phyloP scores from a whole-genome alignment of 2,329 filamentous ascomycete genomes.

The Trichoderma aggressivum region DNA sequence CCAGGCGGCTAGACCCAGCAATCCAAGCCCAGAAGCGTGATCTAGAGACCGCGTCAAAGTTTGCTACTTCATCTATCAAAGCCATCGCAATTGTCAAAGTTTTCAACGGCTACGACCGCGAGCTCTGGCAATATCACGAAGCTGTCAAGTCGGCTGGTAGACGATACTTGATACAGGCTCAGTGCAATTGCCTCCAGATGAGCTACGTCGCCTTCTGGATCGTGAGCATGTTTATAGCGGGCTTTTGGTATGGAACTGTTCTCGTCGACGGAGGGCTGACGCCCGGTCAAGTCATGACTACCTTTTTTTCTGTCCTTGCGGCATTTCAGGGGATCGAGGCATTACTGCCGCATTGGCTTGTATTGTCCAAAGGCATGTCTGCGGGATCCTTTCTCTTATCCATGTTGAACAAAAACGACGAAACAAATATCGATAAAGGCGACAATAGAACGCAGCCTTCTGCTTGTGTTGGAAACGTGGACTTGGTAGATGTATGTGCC shows the following conservation, averaged over 20 bases:
- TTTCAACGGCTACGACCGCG: slow-evolving; percentile 71
- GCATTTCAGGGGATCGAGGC: slow-evolving; percentile 72
- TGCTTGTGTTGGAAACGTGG: slow-evolving; percentile 62
- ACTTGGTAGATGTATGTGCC: slow-evolving; percentile 62
- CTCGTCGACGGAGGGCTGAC: slow-evolving; percentile 61
- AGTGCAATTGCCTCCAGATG: slow-evolving; percentile 67
- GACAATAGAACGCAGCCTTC: slow-evolving; percentile 29
- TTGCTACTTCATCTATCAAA: slow-evolving; percentile 64
- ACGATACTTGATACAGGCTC: slow-evolving; percentile 66
- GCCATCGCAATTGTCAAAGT: slow-evolving; percentile 84
- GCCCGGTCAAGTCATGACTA: slow-evolving; percentile 70
- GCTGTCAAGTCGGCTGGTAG: slow-evolving; percentile 56
- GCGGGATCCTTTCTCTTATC: slow-evolving; percentile 63
- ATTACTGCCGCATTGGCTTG: slow-evolving; percentile 71
- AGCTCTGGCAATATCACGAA: slow-evolving; percentile 61
- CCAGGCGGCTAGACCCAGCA: slow-evolving; percentile 58
- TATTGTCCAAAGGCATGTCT: slow-evolving; percentile 74
- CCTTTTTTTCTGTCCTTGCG: slow-evolving; percentile 78
- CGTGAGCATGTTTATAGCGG: slow-evolving; percentile 76
- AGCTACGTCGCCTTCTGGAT: slow-evolving; percentile 71
- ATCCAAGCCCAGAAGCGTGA: slow-evolving; percentile 67
- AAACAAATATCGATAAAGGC: background rate
- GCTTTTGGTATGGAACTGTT: slow-evolving; percentile 81
- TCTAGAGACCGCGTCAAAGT: slow-evolving; percentile 68
- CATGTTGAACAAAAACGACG: slow-evolving; percentile 35